Evolutionary conservation across 768 basidiomycete genomes (phyloP).

Genomic region (Agaricus sinodeliciosus): DNA sequence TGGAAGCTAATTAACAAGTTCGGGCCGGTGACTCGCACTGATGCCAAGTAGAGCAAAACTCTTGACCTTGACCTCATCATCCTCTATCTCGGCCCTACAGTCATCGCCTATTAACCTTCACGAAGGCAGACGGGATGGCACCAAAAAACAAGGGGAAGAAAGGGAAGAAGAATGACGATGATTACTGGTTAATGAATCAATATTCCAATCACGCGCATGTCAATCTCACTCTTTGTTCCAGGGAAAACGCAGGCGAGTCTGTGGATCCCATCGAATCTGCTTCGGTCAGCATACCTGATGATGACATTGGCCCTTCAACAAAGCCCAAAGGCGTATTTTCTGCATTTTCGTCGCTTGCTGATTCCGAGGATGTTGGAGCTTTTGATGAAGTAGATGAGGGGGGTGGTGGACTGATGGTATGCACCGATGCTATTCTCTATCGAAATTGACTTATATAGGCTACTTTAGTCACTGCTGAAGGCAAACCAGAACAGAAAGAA

Average conservation of each 20-base stretch:
- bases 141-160: conserved; percentile 82
- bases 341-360: conserved; percentile 42
- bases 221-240: conserved; percentile 20
- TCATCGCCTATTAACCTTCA: background rate
- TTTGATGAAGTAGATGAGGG: conserved; percentile 55
- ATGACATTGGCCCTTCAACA: conserved; percentile 26
- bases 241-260: conserved; percentile 62
- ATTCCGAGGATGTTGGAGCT: conserved; percentile 33
- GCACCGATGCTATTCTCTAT: conserved; percentile 12
- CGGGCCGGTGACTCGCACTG: no score
- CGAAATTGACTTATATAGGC: background rate
- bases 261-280: conserved; percentile 34
- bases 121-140: conserved; percentile 27
- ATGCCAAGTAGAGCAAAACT: no score
- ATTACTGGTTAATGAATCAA: conserved; percentile 58
- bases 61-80: no score
- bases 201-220: conserved; percentile 1
- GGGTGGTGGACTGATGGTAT: conserved; percentile 73
- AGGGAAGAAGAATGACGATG: conserved; percentile 74
- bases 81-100: no score
- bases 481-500: conserved; percentile 33
- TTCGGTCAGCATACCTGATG: conserved; percentile 32
- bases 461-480: conserved; percentile 54
- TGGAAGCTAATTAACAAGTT: background rate
- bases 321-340: conserved; percentile 36